These are phyloP conservation scores for Tillandsia fasciculata DNA, from an alignment of 176 grass and related monocot species.

Conservation along the genomic window DNA sequence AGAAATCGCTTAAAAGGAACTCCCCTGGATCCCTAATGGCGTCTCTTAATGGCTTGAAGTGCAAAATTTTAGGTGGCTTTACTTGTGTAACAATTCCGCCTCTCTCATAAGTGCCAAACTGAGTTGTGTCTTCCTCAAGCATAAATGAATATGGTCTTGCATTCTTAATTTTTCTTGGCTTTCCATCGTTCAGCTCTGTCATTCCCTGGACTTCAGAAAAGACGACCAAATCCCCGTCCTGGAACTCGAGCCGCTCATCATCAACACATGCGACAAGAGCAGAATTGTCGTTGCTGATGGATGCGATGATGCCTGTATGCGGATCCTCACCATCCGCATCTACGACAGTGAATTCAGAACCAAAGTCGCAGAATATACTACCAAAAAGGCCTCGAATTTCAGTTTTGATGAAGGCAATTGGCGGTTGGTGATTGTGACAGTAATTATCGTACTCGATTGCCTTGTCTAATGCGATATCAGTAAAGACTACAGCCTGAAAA, in stretches of 20 bases:
- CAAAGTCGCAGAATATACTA: conserved; percentile 79
- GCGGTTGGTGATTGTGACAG: conserved; percentile 76
- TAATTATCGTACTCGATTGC: conserved; percentile 69
- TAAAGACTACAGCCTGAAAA: conserved; percentile 69
- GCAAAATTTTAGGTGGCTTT: conserved; percentile 70
- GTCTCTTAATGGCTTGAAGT: conserved; percentile 77
- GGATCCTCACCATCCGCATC: conserved; percentile 96
- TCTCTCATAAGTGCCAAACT: conserved; percentile 54
- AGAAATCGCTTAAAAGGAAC: conserved; percentile 90
- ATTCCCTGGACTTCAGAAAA: conserved; percentile 92
- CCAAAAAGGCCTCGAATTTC: conserved; percentile 85
- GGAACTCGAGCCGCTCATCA: conserved; percentile 88
- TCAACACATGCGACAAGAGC: conserved; percentile 82
- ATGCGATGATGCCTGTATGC: conserved; percentile 83
- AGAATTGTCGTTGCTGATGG: conserved; percentile 73
- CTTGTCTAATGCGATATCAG: conserved; percentile 75
- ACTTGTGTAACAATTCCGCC: conserved; percentile 88
- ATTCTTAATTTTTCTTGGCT: conserved; percentile 69
- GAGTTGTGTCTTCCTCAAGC: conserved; percentile 79
- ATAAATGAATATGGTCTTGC: conserved; percentile 78
- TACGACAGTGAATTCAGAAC: conserved; percentile 70
- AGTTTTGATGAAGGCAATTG: conserved; percentile 83
- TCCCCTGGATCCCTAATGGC: conserved; percentile 80
- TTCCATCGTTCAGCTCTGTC: conserved; percentile 83
- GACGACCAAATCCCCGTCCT: conserved; percentile 77